phyloP scores from a whole-genome alignment of 2,329 filamentous ascomycete genomes.

The Chrysoporthe cubensis region DNA sequence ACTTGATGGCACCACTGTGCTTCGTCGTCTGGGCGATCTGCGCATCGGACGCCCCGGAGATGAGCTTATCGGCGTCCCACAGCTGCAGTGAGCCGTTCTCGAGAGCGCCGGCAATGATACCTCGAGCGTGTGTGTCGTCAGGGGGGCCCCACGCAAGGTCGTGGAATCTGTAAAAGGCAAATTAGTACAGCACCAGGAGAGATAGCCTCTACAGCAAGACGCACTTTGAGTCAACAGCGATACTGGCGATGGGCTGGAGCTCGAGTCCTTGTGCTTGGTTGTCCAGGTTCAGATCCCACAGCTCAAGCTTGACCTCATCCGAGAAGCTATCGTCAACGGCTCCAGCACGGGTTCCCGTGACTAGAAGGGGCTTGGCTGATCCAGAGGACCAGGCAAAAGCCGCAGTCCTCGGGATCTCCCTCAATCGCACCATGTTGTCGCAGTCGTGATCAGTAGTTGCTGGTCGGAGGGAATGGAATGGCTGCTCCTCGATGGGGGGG shows the following conservation, averaged over 20 bases:
- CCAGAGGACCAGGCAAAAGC: constrained; percentile 96
- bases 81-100: constrained; percentile 93
- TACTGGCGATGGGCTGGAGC: constrained; percentile 81
- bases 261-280: constrained; percentile 76
- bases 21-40: constrained; percentile 85
- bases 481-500: constrained; percentile 22
- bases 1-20: constrained; percentile 90
- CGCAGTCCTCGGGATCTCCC: constrained; percentile 95
- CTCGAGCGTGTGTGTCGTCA: constrained; percentile 75
- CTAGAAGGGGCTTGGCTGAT: constrained; percentile 77
- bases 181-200: constrained; percentile 20
- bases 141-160: constrained; percentile 93
- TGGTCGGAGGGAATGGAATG: constrained; percentile 9
- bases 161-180: constrained; percentile 72
- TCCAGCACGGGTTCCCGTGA: constrained; percentile 91
- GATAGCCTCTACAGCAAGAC: not conserved
- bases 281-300: constrained; percentile 92
- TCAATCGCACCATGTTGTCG: constrained; percentile 83
- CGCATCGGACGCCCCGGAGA: constrained; percentile 66
- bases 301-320: constrained; percentile 92
- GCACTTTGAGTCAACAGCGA: constrained; percentile 89
- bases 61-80: constrained; percentile 81
- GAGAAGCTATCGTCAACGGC: constrained; percentile 98
- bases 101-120: constrained; percentile 91
- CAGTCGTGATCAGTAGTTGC: constrained; percentile 5